A percentile compares a stretch with the other conserved stretches of the same genome.
These are phyloP conservation scores for Terfezia claveryi DNA, from an alignment of 495 filamentous ascomycete species.

Conservation along the genomic window DNA sequence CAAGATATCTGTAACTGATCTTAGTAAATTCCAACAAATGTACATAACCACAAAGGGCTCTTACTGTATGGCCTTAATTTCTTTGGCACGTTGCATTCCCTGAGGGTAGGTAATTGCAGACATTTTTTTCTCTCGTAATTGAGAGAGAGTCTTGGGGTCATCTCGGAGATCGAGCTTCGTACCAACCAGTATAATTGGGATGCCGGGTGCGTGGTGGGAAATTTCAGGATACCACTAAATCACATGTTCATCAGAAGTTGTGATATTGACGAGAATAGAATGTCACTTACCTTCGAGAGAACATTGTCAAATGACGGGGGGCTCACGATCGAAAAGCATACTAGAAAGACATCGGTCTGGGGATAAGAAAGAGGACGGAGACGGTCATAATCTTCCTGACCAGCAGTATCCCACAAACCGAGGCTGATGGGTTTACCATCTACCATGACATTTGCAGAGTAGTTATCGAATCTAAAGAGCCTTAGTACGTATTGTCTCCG, in stretches of 20 bases:
- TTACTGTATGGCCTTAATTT: constrained; percentile 45
- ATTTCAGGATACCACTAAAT: constrained; percentile 86
- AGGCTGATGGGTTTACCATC: constrained; percentile 92
- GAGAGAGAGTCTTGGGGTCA: constrained; percentile 56
- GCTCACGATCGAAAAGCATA: constrained; percentile 97
- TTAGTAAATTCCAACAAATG: not conserved
- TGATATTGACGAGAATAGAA: not conserved
- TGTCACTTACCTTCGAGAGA: constrained; percentile 58
- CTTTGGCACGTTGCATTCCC: constrained; percentile 63
- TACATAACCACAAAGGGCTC: not conserved
- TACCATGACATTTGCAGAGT: constrained; percentile 96
- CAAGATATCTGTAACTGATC: constrained; percentile 54
- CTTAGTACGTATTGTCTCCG: constrained; percentile 4
- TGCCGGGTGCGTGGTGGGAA: constrained; percentile 81
- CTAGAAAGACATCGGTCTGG: constrained; percentile 93
- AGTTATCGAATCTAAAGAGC: constrained; percentile 77
- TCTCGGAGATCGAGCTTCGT: constrained; percentile 94
- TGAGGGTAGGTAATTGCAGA: constrained; percentile 77
- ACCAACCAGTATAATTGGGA: constrained; percentile 91
- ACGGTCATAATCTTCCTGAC: constrained; percentile 95
- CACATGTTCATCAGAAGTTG: not conserved
- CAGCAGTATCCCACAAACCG: constrained; percentile 95
- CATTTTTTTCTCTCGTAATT: constrained; percentile 68
- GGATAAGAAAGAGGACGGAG: constrained; percentile 90
- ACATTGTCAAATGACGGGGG: constrained; percentile 96